These are phyloP conservation scores for Brassica incana DNA, from an alignment of 345 rosid species.

Conservation along the genomic window DNA sequence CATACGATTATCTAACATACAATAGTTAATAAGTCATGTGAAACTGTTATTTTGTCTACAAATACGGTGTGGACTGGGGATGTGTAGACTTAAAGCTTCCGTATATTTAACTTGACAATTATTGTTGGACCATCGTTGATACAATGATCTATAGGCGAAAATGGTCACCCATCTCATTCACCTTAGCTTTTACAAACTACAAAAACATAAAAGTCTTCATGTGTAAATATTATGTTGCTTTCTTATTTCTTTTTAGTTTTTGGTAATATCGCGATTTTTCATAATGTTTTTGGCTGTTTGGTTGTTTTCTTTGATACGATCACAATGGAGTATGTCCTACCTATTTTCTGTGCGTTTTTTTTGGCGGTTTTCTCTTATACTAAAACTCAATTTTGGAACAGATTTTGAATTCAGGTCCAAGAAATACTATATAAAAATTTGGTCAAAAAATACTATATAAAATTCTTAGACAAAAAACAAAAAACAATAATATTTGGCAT, in stretches of 20 bases:
- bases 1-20: neutral
- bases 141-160: neutral
- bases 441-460: neutral
- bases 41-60: neutral
- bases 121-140: constrained; percentile 13
- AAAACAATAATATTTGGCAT: neutral
- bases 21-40: neutral
- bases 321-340: neutral
- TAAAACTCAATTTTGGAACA: neutral
- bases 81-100: neutral
- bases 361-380: neutral
- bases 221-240: neutral
- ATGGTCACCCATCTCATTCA: constrained; percentile 28
- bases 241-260: neutral
- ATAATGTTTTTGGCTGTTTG: too few relatives aligned
- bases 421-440: neutral
- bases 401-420: neutral
- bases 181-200: neutral
- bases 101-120: neutral
- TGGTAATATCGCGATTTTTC: neutral
- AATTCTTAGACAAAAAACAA: neutral
- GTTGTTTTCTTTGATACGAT: neutral
- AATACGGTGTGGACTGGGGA: neutral
- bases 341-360: neutral
- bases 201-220: neutral